Base-by-base conservation (phyloP, 495 filamentous ascomycete genomes). In the Talaromyces borbonicus region DNA sequence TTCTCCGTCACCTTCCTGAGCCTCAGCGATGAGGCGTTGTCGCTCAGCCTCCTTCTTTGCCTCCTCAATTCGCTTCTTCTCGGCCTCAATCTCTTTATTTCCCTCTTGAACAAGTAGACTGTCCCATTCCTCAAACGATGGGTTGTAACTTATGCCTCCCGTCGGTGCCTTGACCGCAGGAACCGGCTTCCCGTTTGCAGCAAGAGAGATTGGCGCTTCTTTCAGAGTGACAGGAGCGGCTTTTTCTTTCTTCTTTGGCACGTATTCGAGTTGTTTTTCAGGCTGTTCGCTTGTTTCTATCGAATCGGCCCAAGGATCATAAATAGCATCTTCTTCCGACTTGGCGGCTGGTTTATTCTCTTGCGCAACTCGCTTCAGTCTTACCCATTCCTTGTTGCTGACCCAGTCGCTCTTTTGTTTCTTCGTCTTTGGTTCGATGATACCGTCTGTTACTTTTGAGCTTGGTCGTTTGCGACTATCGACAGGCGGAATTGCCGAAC, bases 91-190 rank as follows among this genome's bases (percentile, higher is more conserved):
- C 24, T 81, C 90, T 61, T 84, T 83, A 42, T 79, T 71, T 22
- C 87, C 85, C 58, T 88, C 85, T 23, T 76, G 72, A 15, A 74
- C 71, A 31, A 95, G 65, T 4, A 90, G 75, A 8, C 73, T 69
- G 45, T 85, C 79, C 75, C 90, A 98, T 41, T 95, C 87, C 47
- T 78, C 72, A 47, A 90, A 92, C 6, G 71, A 68, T 0, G 92
- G 92, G 55, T 98, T 98, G 61, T 98, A 98, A 58, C 86, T 93
- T 56, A 78, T 83, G 32, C 86, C 89, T 2, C 79, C 86, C 14
- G 77, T 77, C 2, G 92, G 92, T 47, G 75, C 81, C 48, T 73
- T 69, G 5, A 97, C 83, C n/a, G 87, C 79, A 1, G 87, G 84
- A 12, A 94, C 65, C 0, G 71, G 55, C 52, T 87, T 90, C 6